Conservation (phyloP, 2,329 filamentous ascomycete species). For the Rutstroemia sp. region DNA sequence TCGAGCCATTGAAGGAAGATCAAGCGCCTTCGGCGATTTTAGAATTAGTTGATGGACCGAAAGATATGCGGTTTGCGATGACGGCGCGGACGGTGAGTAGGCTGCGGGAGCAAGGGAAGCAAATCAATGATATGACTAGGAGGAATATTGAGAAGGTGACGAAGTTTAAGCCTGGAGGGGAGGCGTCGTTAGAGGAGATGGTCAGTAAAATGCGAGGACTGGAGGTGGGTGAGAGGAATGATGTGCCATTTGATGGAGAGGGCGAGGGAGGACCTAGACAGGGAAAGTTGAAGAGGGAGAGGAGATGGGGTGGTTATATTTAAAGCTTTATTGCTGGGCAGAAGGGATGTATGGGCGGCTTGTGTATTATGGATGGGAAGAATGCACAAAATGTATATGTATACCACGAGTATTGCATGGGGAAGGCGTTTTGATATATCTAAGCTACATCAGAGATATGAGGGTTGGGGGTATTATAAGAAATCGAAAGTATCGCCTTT, state of each 20-base stretch:
- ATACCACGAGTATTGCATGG: conserved; percentile 7
- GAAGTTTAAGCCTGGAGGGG: conserved; percentile 59
- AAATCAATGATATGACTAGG: conserved; percentile 62
- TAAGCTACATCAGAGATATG: background rate
- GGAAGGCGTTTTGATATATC: conserved; percentile 4
- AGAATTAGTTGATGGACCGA: conserved; percentile 88
- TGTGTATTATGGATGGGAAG: background rate
- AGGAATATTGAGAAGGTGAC: conserved; percentile 82
- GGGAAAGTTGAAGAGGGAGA: conserved; percentile 4
- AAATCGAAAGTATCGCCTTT: conserved; percentile 93
- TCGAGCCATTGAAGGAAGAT: conserved; percentile 80
- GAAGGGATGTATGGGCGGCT: conserved; percentile 3
- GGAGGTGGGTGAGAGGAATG: conserved; percentile 27
- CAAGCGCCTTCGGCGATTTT: conserved; percentile 87
- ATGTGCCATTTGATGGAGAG: conserved; percentile 17
- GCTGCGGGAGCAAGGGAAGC: conserved; percentile 46
- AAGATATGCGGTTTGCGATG: conserved; percentile 90
- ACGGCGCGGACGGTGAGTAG: conserved; percentile 78
- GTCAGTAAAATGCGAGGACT: conserved; percentile 38
- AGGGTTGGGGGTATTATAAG: conserved; percentile 44
- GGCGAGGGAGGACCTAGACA: conserved; percentile 2
- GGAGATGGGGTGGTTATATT: conserved; percentile 8
- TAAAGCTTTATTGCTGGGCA: background rate
- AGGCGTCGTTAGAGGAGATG: conserved; percentile 60
- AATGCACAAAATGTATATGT: conserved; percentile 12